Evolutionary conservation across 208 protist species (phyloP).

Genomic region (Strigomonas culicis): DNA sequence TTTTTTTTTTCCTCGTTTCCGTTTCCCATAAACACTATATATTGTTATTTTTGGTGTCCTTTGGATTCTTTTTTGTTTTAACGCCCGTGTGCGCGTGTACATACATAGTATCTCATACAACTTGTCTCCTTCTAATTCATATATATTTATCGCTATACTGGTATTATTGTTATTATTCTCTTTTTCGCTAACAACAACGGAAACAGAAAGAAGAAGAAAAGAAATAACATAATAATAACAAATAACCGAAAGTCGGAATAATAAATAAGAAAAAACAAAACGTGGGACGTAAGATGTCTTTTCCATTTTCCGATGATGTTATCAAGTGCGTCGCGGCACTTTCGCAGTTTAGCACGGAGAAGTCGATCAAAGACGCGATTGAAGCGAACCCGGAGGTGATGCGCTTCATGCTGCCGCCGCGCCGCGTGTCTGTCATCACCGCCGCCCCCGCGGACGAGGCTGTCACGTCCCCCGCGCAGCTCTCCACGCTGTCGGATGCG

Average conservation of each 20-base stretch:
- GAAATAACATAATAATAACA: not conserved
- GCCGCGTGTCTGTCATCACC: not conserved
- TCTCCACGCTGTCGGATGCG: not conserved
- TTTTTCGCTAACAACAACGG: not conserved
- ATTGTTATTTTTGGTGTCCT: not conserved
- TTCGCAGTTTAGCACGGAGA: slow-evolving; percentile 36
- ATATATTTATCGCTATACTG: not conserved
- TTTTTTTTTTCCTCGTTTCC: slow-evolving; percentile 5
- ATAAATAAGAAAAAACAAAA: slow-evolving; percentile 1
- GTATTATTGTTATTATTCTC: slow-evolving; percentile 1
- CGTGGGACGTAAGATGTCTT: not conserved
- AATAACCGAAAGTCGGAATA: slow-evolving; percentile 4
- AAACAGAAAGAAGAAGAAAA: not conserved
- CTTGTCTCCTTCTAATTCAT: not conserved
- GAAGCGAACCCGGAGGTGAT: slow-evolving; percentile 19
- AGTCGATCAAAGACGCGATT: slow-evolving; percentile 57
- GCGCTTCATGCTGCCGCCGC: slow-evolving; percentile 8
- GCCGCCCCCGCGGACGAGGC: not conserved
- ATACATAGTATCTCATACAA: not conserved
- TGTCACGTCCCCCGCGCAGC: not conserved
- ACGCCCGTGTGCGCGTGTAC: not conserved
- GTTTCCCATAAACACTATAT: not conserved
- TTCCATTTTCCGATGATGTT: slow-evolving; percentile 39
- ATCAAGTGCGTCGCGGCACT: slow-evolving; percentile 50
- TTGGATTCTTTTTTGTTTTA: not conserved